phyloP scores from a whole-genome alignment of 768 basidiomycete species.

The Amanita molliuscula region DNA sequence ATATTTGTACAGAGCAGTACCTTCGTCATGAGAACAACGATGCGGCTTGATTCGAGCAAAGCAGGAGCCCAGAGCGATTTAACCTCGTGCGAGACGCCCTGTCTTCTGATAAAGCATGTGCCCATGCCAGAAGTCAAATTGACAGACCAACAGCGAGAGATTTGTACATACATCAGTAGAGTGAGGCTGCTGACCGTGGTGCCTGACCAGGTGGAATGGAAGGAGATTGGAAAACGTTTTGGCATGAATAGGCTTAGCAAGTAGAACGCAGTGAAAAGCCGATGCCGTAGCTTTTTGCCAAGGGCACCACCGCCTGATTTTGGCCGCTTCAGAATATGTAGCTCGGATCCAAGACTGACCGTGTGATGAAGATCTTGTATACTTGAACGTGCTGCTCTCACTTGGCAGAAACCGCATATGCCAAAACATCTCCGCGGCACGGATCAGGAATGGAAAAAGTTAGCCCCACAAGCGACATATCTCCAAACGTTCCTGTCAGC shows the following conservation, averaged over 20 bases:
- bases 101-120: constrained; percentile 15
- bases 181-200: neutral
- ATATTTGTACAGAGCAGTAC: no score
- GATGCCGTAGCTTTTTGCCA: constrained; percentile 42
- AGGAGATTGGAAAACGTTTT: constrained; percentile 5
- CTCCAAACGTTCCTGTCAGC: constrained; percentile 55
- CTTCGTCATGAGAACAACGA: constrained; percentile 37
- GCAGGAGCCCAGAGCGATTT: neutral
- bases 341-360: constrained; percentile 24
- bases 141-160: constrained; percentile 41
- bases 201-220: neutral
- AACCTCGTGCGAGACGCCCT: constrained; percentile 3
- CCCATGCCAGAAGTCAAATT: constrained; percentile 40
- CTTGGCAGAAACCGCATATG: constrained; percentile 30
- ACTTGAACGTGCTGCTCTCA: neutral
- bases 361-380: constrained; percentile 33
- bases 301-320: constrained; percentile 45
- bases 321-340: constrained; percentile 37
- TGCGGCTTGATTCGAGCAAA: constrained; percentile 35
- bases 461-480: constrained; percentile 16
- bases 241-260: constrained; percentile 51
- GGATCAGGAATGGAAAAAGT: neutral
- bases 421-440: constrained; percentile 41
- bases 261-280: constrained; percentile 53
- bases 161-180: constrained; percentile 41